These are phyloP conservation scores for Hypoxylon crocopeplum DNA, from an alignment of 495 filamentous ascomycete species.

Conservation along the genomic window DNA sequence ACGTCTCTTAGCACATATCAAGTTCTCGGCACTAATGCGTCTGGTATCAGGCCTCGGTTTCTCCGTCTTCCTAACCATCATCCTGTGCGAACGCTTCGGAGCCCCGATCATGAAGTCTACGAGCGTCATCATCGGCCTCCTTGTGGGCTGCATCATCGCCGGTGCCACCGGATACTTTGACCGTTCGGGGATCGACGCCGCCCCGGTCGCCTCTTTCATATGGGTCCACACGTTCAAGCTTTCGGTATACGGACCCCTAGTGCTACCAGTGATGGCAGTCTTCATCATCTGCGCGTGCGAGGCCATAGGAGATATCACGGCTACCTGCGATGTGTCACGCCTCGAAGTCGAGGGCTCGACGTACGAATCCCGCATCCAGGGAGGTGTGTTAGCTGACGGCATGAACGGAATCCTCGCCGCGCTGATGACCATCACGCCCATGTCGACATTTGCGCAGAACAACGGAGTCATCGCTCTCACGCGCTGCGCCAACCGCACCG, in stretches of 20 bases:
- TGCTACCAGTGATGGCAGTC: constrained; percentile 82
- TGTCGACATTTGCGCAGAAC: constrained; percentile 82
- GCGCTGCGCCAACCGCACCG: constrained; percentile 85
- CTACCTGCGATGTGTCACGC: constrained; percentile 81
- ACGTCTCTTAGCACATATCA: background rate
- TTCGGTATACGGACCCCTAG: constrained; percentile 79
- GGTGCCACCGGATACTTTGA: constrained; percentile 87
- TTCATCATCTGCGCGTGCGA: constrained; percentile 91
- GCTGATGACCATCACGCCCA: constrained; percentile 83
- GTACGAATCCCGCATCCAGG: constrained; percentile 91
- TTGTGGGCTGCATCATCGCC: constrained; percentile 88
- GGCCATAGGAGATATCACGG: constrained; percentile 82
- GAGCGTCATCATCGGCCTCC: constrained; percentile 78
- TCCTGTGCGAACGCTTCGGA: constrained; percentile 84
- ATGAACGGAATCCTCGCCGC: constrained; percentile 81
- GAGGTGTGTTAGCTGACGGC: constrained; percentile 86
- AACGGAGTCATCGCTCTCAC: constrained; percentile 92
- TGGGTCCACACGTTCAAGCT: constrained; percentile 91
- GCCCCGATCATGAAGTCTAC: constrained; percentile 72
- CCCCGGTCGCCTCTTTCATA: constrained; percentile 81
- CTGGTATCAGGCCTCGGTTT: constrained; percentile 70
- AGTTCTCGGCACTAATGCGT: constrained; percentile 6
- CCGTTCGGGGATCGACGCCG: constrained; percentile 67
- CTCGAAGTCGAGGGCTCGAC: constrained; percentile 79
- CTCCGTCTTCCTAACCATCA: constrained; percentile 87